Conservation (phyloP, 139 green algal genomes). For the Klebsormidium nitens region DNA sequence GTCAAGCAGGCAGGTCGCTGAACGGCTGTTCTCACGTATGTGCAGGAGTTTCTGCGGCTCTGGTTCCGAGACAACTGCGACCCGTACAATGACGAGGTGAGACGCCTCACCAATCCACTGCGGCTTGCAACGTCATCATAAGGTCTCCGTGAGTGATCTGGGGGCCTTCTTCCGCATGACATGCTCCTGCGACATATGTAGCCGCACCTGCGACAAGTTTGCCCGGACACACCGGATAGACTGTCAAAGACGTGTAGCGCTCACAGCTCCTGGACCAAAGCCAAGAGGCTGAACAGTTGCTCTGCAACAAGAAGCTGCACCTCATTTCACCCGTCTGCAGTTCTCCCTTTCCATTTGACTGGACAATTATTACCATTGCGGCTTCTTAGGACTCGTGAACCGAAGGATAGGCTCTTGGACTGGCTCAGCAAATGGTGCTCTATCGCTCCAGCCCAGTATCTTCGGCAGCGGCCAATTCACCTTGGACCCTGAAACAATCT, state of each 20-base stretch:
- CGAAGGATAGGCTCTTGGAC: no score
- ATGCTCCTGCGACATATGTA: not conserved
- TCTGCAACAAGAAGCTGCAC: no score
- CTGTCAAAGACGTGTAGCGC: not conserved
- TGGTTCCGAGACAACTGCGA: constrained; percentile 94
- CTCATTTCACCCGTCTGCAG: no score
- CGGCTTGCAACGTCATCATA: not conserved
- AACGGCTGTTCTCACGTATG: no score
- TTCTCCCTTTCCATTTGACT: no score
- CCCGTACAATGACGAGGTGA: constrained; percentile 82
- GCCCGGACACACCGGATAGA: not conserved
- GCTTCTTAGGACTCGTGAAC: no score
- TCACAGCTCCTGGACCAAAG: not conserved
- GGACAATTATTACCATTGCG: no score
- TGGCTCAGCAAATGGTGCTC: no score
- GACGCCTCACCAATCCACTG: not conserved
- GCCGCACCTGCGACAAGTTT: not conserved
- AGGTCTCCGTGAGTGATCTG: no score
- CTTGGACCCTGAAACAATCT: not conserved
- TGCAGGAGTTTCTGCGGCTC: constrained; percentile 88
- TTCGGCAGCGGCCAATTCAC: not conserved
- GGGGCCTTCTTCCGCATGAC: not conserved
- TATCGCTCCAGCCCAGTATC: no score
- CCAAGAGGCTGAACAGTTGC: no score
- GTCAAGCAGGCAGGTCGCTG: no score